Base-by-base conservation (phyloP, 1,284 basidiomycete genomes). In the Moesziomyces parantarcticus region DNA sequence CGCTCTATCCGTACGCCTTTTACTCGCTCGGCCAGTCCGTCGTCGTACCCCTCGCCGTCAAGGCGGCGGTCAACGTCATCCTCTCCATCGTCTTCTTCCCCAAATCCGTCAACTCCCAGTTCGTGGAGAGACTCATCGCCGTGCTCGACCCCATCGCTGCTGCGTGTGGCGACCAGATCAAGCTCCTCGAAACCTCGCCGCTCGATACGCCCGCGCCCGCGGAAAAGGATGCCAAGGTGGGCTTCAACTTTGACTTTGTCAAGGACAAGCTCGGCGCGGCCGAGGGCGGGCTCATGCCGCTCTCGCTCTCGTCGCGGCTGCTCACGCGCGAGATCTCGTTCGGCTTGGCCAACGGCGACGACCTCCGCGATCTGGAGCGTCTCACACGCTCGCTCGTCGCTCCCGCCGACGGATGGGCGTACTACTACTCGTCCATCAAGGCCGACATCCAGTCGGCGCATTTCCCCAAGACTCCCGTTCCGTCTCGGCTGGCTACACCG, bases 311-410 rank as follows among this genome's bases (percentile, higher is more conserved):
- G 0, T 86, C 86, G 0, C 86, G 89, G 5, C 84, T 92, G 1
- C 85, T 92, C 26, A 86, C 85, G 36, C 87, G 88, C 29, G 91
- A 92, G 75, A 80, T 92, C 26, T 86, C 89, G 21, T 92, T 88
- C 77, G 87, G 87, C 2, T 86, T 90, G 2, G 90, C 90, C 69
- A 62, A 36, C 13, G 91, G 91, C 0, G 83, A 81, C 1, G 90
- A 92, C 76, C 89, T 90, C 55, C 80, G 80, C 1, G 81, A 83
- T 0, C 85, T 92, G 25, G 89, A 91, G 55, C 80, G 72, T 23
- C 40, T 70, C 20, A 50, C 61, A 10, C 45, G 69, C 10, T 52
- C 43, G 8, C 34, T 83, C 14, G 55, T 82, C 8, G 87, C 88
- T 14, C 86, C 90, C 8, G 88, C 88, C 7, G 87, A 90, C 67